Evolutionary conservation across 202 grass and related monocot genomes (phyloP).

Genomic region (Dendrocalamus latiflorus): DNA sequence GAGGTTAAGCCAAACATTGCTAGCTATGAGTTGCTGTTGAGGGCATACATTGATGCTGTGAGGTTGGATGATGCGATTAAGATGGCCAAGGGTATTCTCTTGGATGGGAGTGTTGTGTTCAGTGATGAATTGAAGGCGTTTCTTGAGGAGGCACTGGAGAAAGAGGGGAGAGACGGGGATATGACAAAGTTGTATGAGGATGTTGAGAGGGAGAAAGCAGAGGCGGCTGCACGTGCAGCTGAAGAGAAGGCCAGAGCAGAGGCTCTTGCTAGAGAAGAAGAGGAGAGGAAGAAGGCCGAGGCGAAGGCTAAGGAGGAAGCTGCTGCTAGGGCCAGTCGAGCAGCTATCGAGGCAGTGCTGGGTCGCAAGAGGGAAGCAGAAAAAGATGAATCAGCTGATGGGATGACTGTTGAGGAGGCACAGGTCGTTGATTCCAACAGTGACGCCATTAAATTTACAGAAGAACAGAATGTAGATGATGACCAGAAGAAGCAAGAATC

Average conservation of each 20-base stretch:
- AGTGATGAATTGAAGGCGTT: conserved; percentile 65
- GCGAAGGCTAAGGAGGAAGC: conserved; percentile 80
- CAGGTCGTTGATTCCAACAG: conserved; percentile 26
- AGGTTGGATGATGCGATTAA: conserved; percentile 74
- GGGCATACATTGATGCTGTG: conserved; percentile 47
- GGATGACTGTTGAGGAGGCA: conserved; percentile 35
- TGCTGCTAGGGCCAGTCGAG: conserved; percentile 66
- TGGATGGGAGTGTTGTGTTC: conserved; percentile 60
- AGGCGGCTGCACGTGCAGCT: conserved; percentile 61
- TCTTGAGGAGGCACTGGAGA: conserved; percentile 56
- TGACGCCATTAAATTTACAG: not conserved
- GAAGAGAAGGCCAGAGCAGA: conserved; percentile 93
- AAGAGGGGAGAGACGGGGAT: conserved; percentile 66
- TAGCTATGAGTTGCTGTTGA: conserved; percentile 78
- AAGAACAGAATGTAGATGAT: conserved; percentile 17
- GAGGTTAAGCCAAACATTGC: conserved; percentile 78
- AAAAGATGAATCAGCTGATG: conserved; percentile 37
- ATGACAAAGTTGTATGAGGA: conserved; percentile 73
- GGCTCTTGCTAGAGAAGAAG: conserved; percentile 79
- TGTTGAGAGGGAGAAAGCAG: conserved; percentile 71
- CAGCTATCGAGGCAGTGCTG: conserved; percentile 75
- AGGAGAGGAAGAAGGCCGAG: conserved; percentile 86
- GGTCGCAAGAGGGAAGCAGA: conserved; percentile 55
- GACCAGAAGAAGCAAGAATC: conserved; percentile 28
- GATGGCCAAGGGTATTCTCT: conserved; percentile 62